phyloP scores from a whole-genome alignment of 1,284 basidiomycete species.

The Apiotrichum brassicae region DNA sequence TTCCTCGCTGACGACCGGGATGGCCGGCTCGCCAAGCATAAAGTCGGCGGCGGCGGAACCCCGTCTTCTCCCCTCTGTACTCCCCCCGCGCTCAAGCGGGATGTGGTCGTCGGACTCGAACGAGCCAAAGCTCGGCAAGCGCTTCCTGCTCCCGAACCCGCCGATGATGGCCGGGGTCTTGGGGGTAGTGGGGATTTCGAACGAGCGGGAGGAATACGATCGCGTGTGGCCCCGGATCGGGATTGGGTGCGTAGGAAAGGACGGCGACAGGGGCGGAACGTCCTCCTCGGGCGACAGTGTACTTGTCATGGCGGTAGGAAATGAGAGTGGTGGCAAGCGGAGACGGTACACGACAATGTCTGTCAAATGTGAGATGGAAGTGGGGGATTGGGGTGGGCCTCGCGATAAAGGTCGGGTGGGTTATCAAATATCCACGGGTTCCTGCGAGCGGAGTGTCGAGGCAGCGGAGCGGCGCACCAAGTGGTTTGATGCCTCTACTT shows the following conservation, averaged over 20 bases:
- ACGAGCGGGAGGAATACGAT: constrained; percentile 2
- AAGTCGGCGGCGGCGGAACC: background rate
- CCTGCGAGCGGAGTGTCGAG: too few relatives aligned
- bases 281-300: background rate
- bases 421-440: too few relatives aligned
- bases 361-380: too few relatives aligned
- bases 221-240: too few relatives aligned
- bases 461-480: too few relatives aligned
- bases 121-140: too few relatives aligned
- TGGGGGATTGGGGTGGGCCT: too few relatives aligned
- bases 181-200: constrained; percentile 9
- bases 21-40: background rate
- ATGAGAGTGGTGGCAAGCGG: background rate
- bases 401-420: too few relatives aligned
- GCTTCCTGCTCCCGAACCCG: background rate
- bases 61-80: background rate
- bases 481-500: too few relatives aligned
- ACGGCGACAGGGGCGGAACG: background rate
- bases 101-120: background rate
- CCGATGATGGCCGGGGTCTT: constrained; percentile 6
- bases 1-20: background rate
- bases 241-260: background rate
- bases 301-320: background rate
- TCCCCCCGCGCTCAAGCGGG: constrained; percentile 1
- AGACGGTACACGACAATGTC: too few relatives aligned